Conservation (phyloP, 164 flowering plant genomes). For the Euptelea pleiosperma region DNA sequence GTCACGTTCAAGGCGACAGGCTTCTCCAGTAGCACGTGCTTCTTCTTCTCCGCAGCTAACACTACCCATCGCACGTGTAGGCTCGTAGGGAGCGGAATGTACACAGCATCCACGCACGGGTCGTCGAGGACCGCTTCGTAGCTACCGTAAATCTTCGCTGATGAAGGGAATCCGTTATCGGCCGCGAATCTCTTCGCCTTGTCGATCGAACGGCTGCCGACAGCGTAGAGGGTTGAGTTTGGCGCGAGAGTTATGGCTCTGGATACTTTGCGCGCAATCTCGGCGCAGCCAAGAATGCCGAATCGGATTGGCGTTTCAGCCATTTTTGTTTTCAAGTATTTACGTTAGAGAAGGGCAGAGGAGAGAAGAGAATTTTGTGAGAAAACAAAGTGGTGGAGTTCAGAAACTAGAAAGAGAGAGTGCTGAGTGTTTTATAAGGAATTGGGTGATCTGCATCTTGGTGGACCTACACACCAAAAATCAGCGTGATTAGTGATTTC, state of each 20-base stretch:
- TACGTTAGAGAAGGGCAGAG: too few relatives aligned
- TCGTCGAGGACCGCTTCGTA: conserved; percentile 33
- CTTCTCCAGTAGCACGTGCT: conserved; percentile 41
- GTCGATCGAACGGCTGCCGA: conserved; percentile 33
- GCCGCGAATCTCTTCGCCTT: conserved; percentile 26
- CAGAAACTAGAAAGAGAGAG: too few relatives aligned
- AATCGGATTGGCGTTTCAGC: conserved; percentile 15
- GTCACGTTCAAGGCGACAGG: conserved; percentile 28
- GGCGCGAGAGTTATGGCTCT: conserved; percentile 28
- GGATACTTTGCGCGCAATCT: conserved; percentile 27
- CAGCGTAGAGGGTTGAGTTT: conserved; percentile 26
- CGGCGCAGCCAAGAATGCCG: conserved; percentile 39
- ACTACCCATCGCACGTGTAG: conserved; percentile 35
- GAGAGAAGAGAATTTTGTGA: too few relatives aligned
- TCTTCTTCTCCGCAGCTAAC: conserved; percentile 33
- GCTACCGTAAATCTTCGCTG: conserved; percentile 25
- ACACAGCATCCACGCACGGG: conserved; percentile 31
- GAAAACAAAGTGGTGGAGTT: too few relatives aligned
- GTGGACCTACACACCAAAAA: too few relatives aligned
- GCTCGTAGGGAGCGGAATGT: conserved; percentile 39
- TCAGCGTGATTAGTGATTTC: too few relatives aligned
- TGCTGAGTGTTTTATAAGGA: too few relatives aligned
- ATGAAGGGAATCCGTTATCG: conserved; percentile 15
- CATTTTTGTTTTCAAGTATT: too few relatives aligned
- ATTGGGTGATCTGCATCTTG: too few relatives aligned